phyloP scores from a whole-genome alignment of 2,329 filamentous ascomycete species.

The Bisporella sp. region DNA sequence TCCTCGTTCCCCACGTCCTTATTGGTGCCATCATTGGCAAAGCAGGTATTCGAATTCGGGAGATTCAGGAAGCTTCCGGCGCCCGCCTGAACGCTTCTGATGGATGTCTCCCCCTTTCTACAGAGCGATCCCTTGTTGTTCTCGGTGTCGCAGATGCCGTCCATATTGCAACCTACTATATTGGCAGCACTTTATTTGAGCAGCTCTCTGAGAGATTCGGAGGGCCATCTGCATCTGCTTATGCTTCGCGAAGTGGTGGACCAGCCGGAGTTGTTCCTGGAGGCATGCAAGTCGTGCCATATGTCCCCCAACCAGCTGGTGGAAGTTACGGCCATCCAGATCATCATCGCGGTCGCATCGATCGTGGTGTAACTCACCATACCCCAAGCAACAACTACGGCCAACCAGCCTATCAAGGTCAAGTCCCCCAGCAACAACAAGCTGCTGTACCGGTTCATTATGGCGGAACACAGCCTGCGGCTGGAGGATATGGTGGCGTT shows the following conservation, averaged over 20 bases:
- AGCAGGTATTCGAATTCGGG: slow-evolving; percentile 88
- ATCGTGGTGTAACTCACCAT: slow-evolving; percentile 62
- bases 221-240: slow-evolving; percentile 92
- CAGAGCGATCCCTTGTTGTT: slow-evolving; percentile 94
- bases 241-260: slow-evolving; percentile 88
- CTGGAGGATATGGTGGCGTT: slow-evolving; percentile 68
- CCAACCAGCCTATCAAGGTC: slow-evolving; percentile 47
- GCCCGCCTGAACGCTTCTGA: slow-evolving; percentile 95
- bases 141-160: slow-evolving; percentile 97
- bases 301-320: slow-evolving; percentile 85
- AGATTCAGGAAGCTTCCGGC: slow-evolving; percentile 97
- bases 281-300: slow-evolving; percentile 98
- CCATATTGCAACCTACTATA: slow-evolving; percentile 98
- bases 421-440: slow-evolving; percentile 43
- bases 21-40: slow-evolving; percentile 99
- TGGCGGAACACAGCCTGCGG: slow-evolving; percentile 50
- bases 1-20: slow-evolving; percentile 92
- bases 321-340: slow-evolving; percentile 91
- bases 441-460: slow-evolving; percentile 70
- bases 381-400: slow-evolving; percentile 70
- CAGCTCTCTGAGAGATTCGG: slow-evolving; percentile 96
- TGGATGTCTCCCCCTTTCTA: slow-evolving; percentile 86
- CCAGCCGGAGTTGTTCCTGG: slow-evolving; percentile 91
- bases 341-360: slow-evolving; percentile 71
- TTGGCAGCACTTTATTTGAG: slow-evolving; percentile 94